Evolutionary conservation across 306 rosid species (phyloP), one percentile per base, ranked within the genome.

Genomic region (Casuarina glauca): DNA sequence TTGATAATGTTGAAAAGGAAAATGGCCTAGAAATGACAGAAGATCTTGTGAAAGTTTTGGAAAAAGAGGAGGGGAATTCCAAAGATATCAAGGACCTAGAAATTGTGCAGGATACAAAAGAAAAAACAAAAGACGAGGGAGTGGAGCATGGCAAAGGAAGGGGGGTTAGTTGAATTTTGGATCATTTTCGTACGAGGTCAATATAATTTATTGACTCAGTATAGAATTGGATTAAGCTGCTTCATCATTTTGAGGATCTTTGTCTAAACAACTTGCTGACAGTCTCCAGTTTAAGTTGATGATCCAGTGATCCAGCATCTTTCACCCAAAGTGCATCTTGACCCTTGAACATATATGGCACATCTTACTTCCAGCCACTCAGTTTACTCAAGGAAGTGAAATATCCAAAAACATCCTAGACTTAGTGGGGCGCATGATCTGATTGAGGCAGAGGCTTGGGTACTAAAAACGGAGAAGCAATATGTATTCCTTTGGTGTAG

Each of bases 91-190:
- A 13, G 53, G 78, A 61, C 35, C 12, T 71, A 78, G 78, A 78
- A 53, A 69, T 75, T 62, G 82, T 54, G 50, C 75, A 73, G 39
- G 80, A 77, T 6, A 11, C 69, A 38, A 45, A 70, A 13, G 72
- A 76, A 62, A 42, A 43, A 4, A 48, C 69, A 57, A 45, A 19
- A 67, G 70, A 45, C 7, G 45, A 20, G 67, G 32, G 50, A 48
- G 52, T 71, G 69, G 74, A 52, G 70, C 75, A 38, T 39, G 67
- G 44, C 9, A n/a, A 48, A 46, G 50, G 38, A 9, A 7, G 13
- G 20, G 77, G 66, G 63, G 73, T 81, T 81, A 57, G 63, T 71
- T 72, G 62, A 76, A 57, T 61, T 61, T 71, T 50, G 66, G 45
- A 58, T 53, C 17, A 70, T 57, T 42, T 61, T 54, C 39, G 8